A percentile compares a stretch with the other conserved stretches of the same genome.
Evolutionary conservation across 1,139 yeast genomes (phyloP).

Genomic region (Casaregolazyma lundiana): DNA sequence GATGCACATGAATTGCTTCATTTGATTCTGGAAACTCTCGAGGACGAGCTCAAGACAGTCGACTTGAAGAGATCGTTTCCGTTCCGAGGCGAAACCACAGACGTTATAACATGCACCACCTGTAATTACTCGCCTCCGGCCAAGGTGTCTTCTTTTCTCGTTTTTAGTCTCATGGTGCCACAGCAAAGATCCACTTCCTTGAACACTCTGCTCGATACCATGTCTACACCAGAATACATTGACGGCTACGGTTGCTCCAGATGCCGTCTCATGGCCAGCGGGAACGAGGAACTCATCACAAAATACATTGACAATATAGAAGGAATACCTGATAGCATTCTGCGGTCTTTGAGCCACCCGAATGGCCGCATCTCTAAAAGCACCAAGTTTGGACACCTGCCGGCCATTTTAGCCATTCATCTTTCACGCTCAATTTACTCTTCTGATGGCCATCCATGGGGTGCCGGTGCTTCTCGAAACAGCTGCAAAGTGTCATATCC

Average conservation of each 20-base stretch:
- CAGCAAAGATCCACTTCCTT: conserved; percentile 48
- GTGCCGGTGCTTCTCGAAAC: conserved; percentile 68
- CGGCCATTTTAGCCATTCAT: conserved; percentile 69
- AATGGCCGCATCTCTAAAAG: conserved; percentile 65
- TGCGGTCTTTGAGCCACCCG: conserved; percentile 38
- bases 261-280: conserved; percentile 55
- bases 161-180: conserved; percentile 73
- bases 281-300: conserved; percentile 16
- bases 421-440: conserved; percentile 75
- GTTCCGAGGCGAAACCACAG: conserved; percentile 61
- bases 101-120: conserved; percentile 61
- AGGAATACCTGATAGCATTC: conserved; percentile 31
- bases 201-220: conserved; percentile 51
- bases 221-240: conserved; percentile 60
- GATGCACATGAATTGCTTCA: conserved; percentile 94
- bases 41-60: conserved; percentile 51
- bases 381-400: conserved; percentile 59
- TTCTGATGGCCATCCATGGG: conserved; percentile 26
- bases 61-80: conserved; percentile 53
- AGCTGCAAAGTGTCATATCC: conserved; percentile 66
- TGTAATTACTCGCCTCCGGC: conserved; percentile 65
- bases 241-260: conserved; percentile 75
- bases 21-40: conserved; percentile 70
- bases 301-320: conserved; percentile 19
- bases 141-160: conserved; percentile 57